Percentiles rank a stretch among this genome's conserved stretches.
Conservation (phyloP, 148 eudicot genomes). For the Vaccinium corymbosum region DNA sequence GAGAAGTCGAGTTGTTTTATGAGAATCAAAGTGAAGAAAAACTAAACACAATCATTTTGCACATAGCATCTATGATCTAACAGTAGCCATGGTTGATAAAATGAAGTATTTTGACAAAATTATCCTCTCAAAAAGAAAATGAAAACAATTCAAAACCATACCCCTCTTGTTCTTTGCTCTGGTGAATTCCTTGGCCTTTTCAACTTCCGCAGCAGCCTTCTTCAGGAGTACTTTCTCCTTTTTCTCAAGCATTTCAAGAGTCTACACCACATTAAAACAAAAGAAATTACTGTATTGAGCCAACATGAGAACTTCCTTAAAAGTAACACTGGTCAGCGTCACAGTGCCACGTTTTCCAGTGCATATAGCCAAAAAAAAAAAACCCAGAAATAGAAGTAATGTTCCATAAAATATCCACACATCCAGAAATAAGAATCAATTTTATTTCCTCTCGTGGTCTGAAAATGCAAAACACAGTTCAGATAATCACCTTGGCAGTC, state of each 20-base stretch:
- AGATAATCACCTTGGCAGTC: not conserved
- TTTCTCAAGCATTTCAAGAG: constrained; percentile 46
- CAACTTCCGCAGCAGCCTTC: constrained; percentile 44
- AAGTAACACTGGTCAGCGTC: not conserved
- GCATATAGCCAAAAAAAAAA: not conserved
- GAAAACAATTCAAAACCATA: constrained; percentile 13
- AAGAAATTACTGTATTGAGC: not conserved
- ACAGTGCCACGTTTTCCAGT: not conserved
- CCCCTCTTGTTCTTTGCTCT: constrained; percentile 45
- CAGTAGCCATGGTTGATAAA: not conserved
- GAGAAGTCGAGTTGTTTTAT: not conserved
- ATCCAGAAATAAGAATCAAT: not conserved
- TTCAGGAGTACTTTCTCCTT: constrained; percentile 40
- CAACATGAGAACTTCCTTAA: not conserved
- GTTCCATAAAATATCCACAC: not conserved
- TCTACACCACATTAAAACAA: constrained; percentile 21
- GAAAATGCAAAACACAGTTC: not conserved
- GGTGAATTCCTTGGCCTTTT: constrained; percentile 48
- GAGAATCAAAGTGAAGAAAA: not conserved
- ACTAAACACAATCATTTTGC: not conserved
- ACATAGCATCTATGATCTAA: not conserved
- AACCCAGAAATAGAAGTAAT: not conserved
- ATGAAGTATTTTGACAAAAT: not conserved
- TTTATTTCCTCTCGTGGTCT: not conserved
- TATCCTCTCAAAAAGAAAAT: constrained; percentile 13